Conservation (phyloP, 2,329 filamentous ascomycete species). For the Thelonectria discophora region DNA sequence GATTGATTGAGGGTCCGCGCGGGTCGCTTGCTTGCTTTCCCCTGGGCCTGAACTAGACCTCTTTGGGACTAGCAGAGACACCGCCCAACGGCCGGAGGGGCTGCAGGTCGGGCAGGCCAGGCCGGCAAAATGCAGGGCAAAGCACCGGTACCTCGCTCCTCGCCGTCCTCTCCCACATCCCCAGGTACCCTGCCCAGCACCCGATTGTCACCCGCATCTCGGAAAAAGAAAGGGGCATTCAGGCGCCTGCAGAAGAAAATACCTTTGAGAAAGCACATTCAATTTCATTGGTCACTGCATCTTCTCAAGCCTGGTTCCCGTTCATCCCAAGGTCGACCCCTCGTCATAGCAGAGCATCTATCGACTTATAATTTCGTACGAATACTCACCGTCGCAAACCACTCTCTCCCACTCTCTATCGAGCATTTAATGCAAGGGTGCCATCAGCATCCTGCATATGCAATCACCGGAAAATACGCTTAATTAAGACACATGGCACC, state of each 20-base stretch:
- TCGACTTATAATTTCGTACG: no score
- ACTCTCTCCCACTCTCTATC: background rate
- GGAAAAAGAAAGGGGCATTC: no score
- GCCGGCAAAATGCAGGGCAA: no score
- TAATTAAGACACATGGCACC: background rate
- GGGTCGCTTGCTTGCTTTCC: conserved; percentile 13
- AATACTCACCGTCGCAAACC: conserved; percentile 2
- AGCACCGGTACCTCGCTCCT: no score
- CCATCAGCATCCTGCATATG: background rate
- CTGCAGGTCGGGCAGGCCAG: no score
- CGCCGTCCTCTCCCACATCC: no score
- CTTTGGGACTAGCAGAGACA: conserved; percentile 10
- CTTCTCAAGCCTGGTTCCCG: no score
- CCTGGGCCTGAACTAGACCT: conserved; percentile 14
- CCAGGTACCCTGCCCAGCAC: no score
- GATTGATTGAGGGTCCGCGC: conserved; percentile 28
- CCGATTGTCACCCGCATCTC: no score
- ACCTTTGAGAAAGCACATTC: no score
- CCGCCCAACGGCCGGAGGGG: conserved; percentile 17
- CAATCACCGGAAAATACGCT: background rate
- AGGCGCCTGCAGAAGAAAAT: no score
- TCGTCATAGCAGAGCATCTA: background rate
- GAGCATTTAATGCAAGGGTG: background rate
- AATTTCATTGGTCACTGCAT: background rate
- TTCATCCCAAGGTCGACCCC: no score